Conservation (phyloP, 768 basidiomycete genomes). For the Podaxis carcinomalis region DNA sequence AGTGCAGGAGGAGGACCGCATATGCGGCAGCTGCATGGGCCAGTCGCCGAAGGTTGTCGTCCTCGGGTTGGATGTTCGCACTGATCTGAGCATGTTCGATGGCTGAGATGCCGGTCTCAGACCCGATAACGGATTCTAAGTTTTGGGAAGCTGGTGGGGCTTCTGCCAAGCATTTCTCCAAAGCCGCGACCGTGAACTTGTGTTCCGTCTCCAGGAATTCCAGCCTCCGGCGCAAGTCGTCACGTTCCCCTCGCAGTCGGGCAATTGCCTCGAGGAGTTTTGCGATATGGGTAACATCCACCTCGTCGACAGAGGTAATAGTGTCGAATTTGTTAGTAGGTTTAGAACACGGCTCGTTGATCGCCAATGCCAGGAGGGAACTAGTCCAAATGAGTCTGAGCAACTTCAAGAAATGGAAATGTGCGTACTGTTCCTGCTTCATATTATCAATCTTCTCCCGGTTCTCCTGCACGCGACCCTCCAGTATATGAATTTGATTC, state of each 20-base stretch:
- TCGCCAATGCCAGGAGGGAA: not conserved
- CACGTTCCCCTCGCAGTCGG: slow-evolving; percentile 65
- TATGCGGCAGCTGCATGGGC: slow-evolving; percentile 18
- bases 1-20: not conserved
- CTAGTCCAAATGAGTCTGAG: not conserved
- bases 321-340: not conserved
- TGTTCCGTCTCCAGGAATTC: slow-evolving; percentile 69
- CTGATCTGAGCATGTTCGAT: slow-evolving; percentile 18
- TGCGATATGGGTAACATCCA: slow-evolving; percentile 40
- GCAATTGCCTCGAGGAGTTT: slow-evolving; percentile 58
- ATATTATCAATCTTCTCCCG: slow-evolving; percentile 18
- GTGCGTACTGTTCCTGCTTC: slow-evolving; percentile 12
- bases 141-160: slow-evolving; percentile 17
- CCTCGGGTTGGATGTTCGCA: slow-evolving; percentile 20
- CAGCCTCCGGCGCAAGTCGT: slow-evolving; percentile 55
- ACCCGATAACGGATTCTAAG: slow-evolving; percentile 19
- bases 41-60: slow-evolving; percentile 28
- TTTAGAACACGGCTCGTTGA: not conserved
- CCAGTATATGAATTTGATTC: slow-evolving; percentile 24
- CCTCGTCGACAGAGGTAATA: slow-evolving; percentile 20
- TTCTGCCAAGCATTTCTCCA: slow-evolving; percentile 42
- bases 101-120: slow-evolving; percentile 26
- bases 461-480: slow-evolving; percentile 21
- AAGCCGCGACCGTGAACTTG: slow-evolving; percentile 55
- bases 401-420: not conserved